Percentiles rank a stretch among this genome's conserved stretches.
Evolutionary conservation across 148 eudicot species (phyloP).

Genomic region (Chenopodium album): DNA sequence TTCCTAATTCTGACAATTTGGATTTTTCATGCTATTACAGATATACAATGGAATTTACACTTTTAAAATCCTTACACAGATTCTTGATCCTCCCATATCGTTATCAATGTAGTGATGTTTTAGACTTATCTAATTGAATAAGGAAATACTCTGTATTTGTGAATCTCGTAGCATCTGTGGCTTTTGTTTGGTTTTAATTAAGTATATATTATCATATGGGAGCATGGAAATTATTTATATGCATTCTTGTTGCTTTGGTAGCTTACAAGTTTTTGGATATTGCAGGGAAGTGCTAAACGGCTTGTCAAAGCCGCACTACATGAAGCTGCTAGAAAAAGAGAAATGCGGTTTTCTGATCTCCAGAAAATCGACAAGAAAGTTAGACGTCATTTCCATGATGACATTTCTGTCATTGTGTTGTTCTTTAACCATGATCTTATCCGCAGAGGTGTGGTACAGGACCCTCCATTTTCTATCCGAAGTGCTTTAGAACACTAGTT

Average conservation of each 20-base stretch:
- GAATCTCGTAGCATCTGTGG: too few relatives aligned
- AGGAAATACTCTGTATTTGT: too few relatives aligned
- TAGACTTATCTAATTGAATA: too few relatives aligned
- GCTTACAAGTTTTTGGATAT: slow-evolving; percentile 11
- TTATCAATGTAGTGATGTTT: too few relatives aligned
- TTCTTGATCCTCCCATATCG: too few relatives aligned
- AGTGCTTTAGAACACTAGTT: slow-evolving; percentile 53
- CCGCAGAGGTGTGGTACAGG: slow-evolving; percentile 46
- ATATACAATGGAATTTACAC: too few relatives aligned
- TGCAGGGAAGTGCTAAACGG: slow-evolving; percentile 75
- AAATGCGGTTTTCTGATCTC: slow-evolving; percentile 75
- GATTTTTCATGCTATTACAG: too few relatives aligned
- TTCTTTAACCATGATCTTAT: slow-evolving; percentile 70
- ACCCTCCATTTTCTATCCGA: slow-evolving; percentile 52
- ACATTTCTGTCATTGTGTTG: slow-evolving; percentile 66
- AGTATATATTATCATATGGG: too few relatives aligned
- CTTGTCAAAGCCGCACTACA: slow-evolving; percentile 73
- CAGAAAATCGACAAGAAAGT: slow-evolving; percentile 66
- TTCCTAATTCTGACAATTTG: too few relatives aligned
- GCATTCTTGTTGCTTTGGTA: neutral
- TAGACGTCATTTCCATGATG: slow-evolving; percentile 80
- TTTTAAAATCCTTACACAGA: too few relatives aligned
- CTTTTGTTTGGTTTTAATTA: too few relatives aligned
- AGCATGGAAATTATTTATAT: too few relatives aligned
- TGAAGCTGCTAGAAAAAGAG: slow-evolving; percentile 78